Conservation (phyloP, 2,329 filamentous ascomycete genomes). For the Bipolaris sorokiniana region DNA sequence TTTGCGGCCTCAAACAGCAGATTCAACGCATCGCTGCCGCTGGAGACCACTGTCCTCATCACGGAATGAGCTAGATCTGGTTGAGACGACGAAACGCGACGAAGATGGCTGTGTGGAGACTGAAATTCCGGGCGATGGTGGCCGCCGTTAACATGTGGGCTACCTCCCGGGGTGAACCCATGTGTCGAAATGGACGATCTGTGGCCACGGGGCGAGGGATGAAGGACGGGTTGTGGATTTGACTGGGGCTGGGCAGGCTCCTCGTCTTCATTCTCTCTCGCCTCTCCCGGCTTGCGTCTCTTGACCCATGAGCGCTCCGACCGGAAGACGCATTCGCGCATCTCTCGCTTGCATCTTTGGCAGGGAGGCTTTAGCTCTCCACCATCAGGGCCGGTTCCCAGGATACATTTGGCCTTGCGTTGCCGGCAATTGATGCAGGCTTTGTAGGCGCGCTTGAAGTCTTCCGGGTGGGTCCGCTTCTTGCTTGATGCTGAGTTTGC, state of each 20-base stretch:
- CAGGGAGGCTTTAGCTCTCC: constrained; percentile 54
- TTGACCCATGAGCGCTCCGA: constrained; percentile 49
- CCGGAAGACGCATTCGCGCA: constrained; percentile 57
- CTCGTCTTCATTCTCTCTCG: constrained; percentile 31
- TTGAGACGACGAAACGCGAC: constrained; percentile 43
- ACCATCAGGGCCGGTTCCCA: constrained; percentile 51
- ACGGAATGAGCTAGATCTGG: constrained; percentile 50
- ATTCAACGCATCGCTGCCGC: constrained; percentile 60
- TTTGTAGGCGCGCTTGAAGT: constrained; percentile 62
- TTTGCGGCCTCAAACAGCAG: constrained; percentile 59
- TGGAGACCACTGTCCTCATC: constrained; percentile 59
- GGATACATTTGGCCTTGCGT: constrained; percentile 60
- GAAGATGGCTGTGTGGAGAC: constrained; percentile 38
- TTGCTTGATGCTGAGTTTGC: constrained; percentile 28
- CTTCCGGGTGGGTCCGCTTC: constrained; percentile 48
- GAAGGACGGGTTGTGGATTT: constrained; percentile 14
- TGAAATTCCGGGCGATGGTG: constrained; percentile 37
- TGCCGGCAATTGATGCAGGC: constrained; percentile 61
- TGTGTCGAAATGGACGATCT: constrained; percentile 35
- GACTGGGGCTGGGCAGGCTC: constrained; percentile 18
- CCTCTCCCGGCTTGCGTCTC: constrained; percentile 44
- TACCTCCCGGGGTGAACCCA: constrained; percentile 33
- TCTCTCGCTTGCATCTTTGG: constrained; percentile 58
- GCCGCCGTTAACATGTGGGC: constrained; percentile 32
- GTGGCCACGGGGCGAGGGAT: constrained; percentile 28